Evolutionary conservation across 2,329 filamentous ascomycete genomes (phyloP), one percentile per base, ranked within the genome.

Genomic region (Lasiodiplodia citricola): DNA sequence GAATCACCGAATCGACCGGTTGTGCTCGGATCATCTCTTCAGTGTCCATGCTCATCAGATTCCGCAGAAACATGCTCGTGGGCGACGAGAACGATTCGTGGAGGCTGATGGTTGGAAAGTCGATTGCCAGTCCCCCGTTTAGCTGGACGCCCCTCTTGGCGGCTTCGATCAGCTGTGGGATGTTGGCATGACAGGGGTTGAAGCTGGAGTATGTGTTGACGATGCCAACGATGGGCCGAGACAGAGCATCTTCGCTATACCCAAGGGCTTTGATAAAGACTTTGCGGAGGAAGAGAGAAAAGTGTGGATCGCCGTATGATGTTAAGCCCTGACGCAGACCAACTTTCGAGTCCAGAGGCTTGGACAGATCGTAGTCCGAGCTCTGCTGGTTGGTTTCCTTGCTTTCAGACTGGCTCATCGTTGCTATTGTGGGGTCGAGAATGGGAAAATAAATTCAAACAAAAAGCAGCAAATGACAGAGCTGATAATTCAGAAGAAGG

Each of bases 41-140:
- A 0, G 91, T 93, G 75, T 93, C 91, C 89, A 93, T 92, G 71
- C 88, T 90, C 91, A 93, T 93, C 68, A 93, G 74, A 71, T 93
- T 93, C 41, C 91, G 80, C 60, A 93, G 74, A 67, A 88, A 92
- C 91, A 93, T 92, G 79, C 90, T 92, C 4, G 91, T 92, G 1
- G 90, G 91, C 54, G 85, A 82, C 0, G 90, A 84, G 75, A 93
- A 93, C 2, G 84, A 86, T 82, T 93, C 91, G 72, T 91, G 88
- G 0, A 93, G 75, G 70, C 88, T 91, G 67, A 93, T 92, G 0
- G 91, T 93, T 0, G 91, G 91, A 71, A 93, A 93, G 44, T 92
- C 90, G 25, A 93, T 85, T 0, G 91, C 88, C 35, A 93, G 77
- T 0, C 90, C 91, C 2, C 91, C 91, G 57, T 82, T 83, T 0